Conservation (phyloP, 2,329 filamentous ascomycete species). For the Trichoderma sp. region DNA sequence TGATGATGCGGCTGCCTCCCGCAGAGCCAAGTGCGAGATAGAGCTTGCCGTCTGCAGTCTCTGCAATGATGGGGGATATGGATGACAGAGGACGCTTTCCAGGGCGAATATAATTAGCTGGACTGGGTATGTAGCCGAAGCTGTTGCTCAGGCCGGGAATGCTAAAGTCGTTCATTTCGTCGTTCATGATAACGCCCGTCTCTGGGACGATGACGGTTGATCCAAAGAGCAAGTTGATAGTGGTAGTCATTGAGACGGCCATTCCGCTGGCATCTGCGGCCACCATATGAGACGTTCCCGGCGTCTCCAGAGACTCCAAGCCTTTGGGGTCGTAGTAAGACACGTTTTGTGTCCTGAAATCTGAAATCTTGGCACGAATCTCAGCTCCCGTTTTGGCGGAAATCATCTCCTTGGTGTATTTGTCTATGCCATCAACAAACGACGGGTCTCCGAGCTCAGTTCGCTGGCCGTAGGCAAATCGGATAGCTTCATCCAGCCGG, state of each 20-base stretch:
- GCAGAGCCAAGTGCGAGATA: conserved; percentile 76
- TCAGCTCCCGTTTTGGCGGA: conserved; percentile 60
- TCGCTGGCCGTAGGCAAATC: conserved; percentile 78
- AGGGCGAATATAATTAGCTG: conserved; percentile 73
- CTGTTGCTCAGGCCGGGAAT: conserved; percentile 70
- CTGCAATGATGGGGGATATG: conserved; percentile 76
- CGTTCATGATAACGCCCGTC: conserved; percentile 74
- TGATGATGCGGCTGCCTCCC: conserved; percentile 84
- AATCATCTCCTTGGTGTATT: conserved; percentile 65
- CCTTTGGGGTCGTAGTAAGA: conserved; percentile 49
- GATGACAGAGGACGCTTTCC: conserved; percentile 78
- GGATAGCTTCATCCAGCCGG: conserved; percentile 77
- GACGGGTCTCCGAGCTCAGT: conserved; percentile 73
- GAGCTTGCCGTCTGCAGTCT: conserved; percentile 66
- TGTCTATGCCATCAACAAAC: conserved; percentile 63
- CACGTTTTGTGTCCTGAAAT: conserved; percentile 42
- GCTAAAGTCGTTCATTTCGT: conserved; percentile 71
- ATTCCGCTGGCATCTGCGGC: conserved; percentile 70
- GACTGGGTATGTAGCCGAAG: conserved; percentile 76
- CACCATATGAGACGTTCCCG: conserved; percentile 68
- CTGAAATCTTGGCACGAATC: conserved; percentile 49
- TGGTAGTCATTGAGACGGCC: conserved; percentile 76
- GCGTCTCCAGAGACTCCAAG: conserved; percentile 57
- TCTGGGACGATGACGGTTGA: conserved; percentile 75
- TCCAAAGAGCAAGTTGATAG: conserved; percentile 79